Percentiles rank a stretch among this genome's conserved stretches.
phyloP scores from a whole-genome alignment of 768 basidiomycete genomes.

The Suillus sp. region DNA sequence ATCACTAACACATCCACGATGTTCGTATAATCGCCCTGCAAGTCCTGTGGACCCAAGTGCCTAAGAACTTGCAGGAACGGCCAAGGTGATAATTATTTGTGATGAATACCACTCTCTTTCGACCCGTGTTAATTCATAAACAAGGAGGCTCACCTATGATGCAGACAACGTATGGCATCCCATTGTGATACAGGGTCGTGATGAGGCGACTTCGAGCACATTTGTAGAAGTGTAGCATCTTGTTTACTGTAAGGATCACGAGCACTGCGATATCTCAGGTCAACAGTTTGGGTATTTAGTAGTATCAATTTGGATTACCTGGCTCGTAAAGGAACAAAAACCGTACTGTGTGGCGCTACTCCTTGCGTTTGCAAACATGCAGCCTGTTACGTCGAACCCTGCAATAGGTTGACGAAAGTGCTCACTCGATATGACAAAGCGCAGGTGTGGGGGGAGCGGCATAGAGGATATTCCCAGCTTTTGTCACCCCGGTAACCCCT shows the following conservation, averaged over 20 bases:
- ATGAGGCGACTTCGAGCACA: background rate
- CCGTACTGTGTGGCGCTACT: background rate
- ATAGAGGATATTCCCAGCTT: background rate
- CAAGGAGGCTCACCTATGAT: background rate
- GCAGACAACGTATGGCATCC: background rate
- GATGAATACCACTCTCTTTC: background rate
- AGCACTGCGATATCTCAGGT: constrained; percentile 2
- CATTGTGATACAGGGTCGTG: background rate
- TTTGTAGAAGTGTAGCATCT: background rate
- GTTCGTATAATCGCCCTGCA: background rate
- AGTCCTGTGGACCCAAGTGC: background rate
- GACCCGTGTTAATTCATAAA: background rate
- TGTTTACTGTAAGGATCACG: constrained; percentile 1
- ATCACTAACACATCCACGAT: background rate
- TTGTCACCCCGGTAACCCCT: background rate
- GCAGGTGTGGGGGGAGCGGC: background rate
- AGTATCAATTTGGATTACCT: background rate
- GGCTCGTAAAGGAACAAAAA: constrained; percentile 2
- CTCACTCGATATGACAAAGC: background rate
- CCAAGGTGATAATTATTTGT: background rate
- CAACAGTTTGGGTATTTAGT: background rate
- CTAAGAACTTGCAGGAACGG: background rate
- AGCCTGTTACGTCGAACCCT: background rate
- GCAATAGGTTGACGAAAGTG: background rate
- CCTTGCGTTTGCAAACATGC: background rate